Percentiles rank a stretch among this genome's conserved stretches.
phyloP scores from a whole-genome alignment of 2,329 filamentous ascomycete species.

The Metarhizium robertsii region DNA sequence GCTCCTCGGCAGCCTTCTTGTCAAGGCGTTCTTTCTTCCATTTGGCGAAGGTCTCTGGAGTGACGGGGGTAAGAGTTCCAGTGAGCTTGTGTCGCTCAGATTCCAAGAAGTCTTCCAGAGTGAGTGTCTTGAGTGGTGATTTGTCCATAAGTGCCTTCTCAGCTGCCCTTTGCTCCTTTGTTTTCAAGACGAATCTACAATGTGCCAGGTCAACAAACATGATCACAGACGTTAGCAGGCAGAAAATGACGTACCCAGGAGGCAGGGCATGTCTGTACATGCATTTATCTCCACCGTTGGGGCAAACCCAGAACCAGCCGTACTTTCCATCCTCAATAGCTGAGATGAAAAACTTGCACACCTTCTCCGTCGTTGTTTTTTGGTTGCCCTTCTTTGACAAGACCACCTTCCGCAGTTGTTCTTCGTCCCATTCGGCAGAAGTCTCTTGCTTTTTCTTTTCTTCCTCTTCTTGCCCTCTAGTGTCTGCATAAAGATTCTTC shows the following conservation, averaged over 20 bases:
- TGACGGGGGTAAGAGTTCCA: constrained; percentile 87
- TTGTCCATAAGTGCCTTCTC: constrained; percentile 97
- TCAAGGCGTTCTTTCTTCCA: constrained; percentile 93
- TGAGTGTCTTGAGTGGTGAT: constrained; percentile 86
- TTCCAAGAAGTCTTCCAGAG: constrained; percentile 94
- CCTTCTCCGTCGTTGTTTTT: constrained; percentile 89
- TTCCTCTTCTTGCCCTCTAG: constrained; percentile 57
- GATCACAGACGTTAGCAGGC: neutral
- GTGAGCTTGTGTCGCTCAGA: constrained; percentile 92
- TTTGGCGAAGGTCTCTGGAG: constrained; percentile 81
- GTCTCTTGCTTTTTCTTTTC: constrained; percentile 82
- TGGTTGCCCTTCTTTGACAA: constrained; percentile 97
- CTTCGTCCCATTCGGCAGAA: constrained; percentile 96
- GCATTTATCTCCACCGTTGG: constrained; percentile 94
- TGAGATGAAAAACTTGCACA: constrained; percentile 97
- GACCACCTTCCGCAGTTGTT: constrained; percentile 84
- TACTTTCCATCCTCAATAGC: constrained; percentile 98
- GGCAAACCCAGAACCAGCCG: constrained; percentile 98
- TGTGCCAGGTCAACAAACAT: constrained; percentile 14
- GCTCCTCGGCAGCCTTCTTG: constrained; percentile 93
- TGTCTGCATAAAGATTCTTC: constrained; percentile 83
- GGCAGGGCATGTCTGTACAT: constrained; percentile 97
- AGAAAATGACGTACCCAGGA: constrained; percentile 62
- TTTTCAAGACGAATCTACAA: constrained; percentile 84
- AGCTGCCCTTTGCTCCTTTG: constrained; percentile 88